Evolutionary conservation across 345 rosid species (phyloP).

Genomic region (Eucalyptus cloeziana): DNA sequence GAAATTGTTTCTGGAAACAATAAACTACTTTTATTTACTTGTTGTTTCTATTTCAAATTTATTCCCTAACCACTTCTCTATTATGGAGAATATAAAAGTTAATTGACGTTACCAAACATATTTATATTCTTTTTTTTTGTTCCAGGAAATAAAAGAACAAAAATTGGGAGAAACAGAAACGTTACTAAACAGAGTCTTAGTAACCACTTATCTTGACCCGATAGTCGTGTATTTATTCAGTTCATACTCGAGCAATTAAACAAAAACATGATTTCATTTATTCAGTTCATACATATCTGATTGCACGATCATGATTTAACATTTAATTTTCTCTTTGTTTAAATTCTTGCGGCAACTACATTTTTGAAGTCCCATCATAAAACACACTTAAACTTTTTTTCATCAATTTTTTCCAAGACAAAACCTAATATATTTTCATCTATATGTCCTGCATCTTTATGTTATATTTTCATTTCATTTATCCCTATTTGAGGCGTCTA

Average conservation of each 20-base stretch:
- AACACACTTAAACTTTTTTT: background rate
- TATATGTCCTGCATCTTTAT: background rate
- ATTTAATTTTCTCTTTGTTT: background rate
- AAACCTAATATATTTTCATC: background rate
- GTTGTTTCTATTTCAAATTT: accelerated
- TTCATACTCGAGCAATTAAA: background rate
- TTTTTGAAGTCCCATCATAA: background rate
- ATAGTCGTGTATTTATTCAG: background rate
- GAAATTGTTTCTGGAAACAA: accelerated
- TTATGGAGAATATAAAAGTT: too few species aligned
- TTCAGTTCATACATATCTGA: background rate
- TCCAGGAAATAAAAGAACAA: accelerated
- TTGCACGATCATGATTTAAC: background rate
- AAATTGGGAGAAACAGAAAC: accelerated
- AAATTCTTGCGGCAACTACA: accelerated
- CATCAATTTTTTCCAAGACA: background rate
- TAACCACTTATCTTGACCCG: background rate
- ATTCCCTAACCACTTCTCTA: accelerated
- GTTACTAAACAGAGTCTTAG: accelerated
- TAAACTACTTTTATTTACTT: too few species aligned
- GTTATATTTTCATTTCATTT: background rate
- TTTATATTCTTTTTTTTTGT: too few species aligned
- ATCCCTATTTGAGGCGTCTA: background rate
- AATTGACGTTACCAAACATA: accelerated
- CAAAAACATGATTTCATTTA: background rate